These are phyloP conservation scores for Jackrogersella multiformis DNA, from an alignment of 495 filamentous ascomycete species.

Conservation along the genomic window DNA sequence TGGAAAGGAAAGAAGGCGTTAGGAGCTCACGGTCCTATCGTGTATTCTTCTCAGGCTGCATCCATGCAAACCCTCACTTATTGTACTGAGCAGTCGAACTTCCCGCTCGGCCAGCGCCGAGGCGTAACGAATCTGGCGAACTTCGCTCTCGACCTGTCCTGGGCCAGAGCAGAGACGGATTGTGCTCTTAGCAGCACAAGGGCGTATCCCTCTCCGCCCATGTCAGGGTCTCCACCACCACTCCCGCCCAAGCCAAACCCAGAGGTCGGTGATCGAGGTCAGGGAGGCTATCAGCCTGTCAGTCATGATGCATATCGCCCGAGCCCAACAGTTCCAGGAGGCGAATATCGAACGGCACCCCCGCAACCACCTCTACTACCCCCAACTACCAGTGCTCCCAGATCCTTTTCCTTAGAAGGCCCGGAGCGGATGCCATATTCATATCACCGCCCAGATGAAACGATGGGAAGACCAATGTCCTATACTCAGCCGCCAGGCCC, in stretches of 20 bases:
- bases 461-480: slow-evolving; percentile 47
- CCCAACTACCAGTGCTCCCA: slow-evolving; percentile 39
- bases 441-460: slow-evolving; percentile 51
- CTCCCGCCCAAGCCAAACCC: slow-evolving; percentile 70
- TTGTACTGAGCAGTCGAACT: slow-evolving; percentile 54
- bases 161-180: slow-evolving; percentile 73
- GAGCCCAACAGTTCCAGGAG: slow-evolving; percentile 54
- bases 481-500: slow-evolving; percentile 50
- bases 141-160: slow-evolving; percentile 74
- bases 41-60: slow-evolving; percentile 41
- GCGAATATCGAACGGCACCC: slow-evolving; percentile 49
- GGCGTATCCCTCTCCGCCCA: slow-evolving; percentile 82
- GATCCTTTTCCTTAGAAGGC: slow-evolving; percentile 49
- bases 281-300: slow-evolving; percentile 58
- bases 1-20: slow-evolving; percentile 41
- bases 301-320: slow-evolving; percentile 60
- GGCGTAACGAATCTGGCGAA: slow-evolving; percentile 70
- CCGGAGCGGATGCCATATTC: slow-evolving; percentile 52
- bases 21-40: slow-evolving; percentile 42
- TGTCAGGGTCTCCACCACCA: slow-evolving; percentile 81
- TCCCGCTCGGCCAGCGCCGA: slow-evolving; percentile 69
- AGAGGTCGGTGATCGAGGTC: slow-evolving; percentile 66
- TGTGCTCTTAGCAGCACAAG: slow-evolving; percentile 65
- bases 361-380: slow-evolving; percentile 46
- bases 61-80: slow-evolving; percentile 61